phyloP scores from a whole-genome alignment of 2,329 filamentous ascomycete genomes.

The Aspergillus flavus region DNA sequence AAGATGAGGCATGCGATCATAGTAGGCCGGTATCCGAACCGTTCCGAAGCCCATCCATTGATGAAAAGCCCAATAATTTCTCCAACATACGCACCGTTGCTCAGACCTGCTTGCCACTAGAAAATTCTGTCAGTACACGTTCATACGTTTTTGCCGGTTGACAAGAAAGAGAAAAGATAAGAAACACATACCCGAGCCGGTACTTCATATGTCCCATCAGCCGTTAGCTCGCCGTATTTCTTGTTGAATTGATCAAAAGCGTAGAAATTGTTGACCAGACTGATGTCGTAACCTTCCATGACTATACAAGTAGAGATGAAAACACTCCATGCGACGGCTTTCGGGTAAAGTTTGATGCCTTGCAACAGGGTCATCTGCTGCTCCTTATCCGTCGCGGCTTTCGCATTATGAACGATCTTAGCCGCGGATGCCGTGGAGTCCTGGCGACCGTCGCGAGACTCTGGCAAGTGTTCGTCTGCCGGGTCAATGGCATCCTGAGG shows the following conservation, averaged over 20 bases:
- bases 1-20: constrained; percentile 51
- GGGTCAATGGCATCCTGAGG: constrained; percentile 32
- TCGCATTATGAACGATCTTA: constrained; percentile 44
- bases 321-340: constrained; percentile 80
- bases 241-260: constrained; percentile 44
- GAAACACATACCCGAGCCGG: constrained; percentile 38
- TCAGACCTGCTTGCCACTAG: constrained; percentile 50
- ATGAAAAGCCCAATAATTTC: constrained; percentile 56
- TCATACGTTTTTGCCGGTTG: neutral
- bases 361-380: constrained; percentile 73
- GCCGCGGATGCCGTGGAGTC: constrained; percentile 30
- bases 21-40: constrained; percentile 56
- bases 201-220: constrained; percentile 42
- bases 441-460: constrained; percentile 12
- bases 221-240: constrained; percentile 41
- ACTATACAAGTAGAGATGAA: constrained; percentile 87
- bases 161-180: neutral
- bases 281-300: constrained; percentile 90
- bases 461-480: constrained; percentile 19
- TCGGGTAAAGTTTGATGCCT: constrained; percentile 80
- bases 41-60: constrained; percentile 55
- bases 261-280: constrained; percentile 80
- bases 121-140: constrained; percentile 22
- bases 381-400: constrained; percentile 48
- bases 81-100: constrained; percentile 47